Evolutionary conservation across 345 rosid species (phyloP).

Genomic region (Ailanthus altissimus): DNA sequence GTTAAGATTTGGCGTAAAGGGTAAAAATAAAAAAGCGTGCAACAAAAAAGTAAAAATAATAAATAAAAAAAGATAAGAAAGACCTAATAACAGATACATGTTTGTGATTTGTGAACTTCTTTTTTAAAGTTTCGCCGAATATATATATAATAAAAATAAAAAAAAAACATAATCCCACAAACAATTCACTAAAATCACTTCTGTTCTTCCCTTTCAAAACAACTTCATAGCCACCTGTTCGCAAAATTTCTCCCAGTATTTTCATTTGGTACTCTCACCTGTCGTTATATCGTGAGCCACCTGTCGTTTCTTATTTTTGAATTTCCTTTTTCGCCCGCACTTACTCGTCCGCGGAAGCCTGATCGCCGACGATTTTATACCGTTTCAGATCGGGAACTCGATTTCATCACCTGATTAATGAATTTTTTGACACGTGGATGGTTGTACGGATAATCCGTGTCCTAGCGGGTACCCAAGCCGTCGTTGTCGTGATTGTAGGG

Average conservation of each 20-base stretch:
- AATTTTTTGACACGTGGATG: neutral
- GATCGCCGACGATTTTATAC: slow-evolving; percentile 2
- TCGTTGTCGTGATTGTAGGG: neutral
- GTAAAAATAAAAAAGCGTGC: neutral
- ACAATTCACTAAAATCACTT: neutral
- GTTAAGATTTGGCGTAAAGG: neutral
- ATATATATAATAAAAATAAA: too few relatives aligned
- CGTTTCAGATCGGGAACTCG: slow-evolving; percentile 15
- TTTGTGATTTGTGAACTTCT: too few relatives aligned
- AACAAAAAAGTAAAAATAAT: neutral
- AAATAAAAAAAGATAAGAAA: neutral
- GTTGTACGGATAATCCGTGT: neutral
- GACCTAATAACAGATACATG: too few relatives aligned
- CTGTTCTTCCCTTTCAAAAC: neutral
- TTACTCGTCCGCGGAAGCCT: neutral
- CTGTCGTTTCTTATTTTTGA: slow-evolving; percentile 1
- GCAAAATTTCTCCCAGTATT: neutral
- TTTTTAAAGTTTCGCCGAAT: too few relatives aligned
- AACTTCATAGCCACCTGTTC: slow-evolving; percentile 13
- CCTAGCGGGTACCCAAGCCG: neutral
- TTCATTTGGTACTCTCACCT: too few relatives aligned
- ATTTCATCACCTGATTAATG: neutral
- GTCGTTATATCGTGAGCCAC: too few relatives aligned
- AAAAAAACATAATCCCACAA: neutral
- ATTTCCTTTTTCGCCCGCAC: neutral